Conservation (phyloP, 768 basidiomycete genomes). For the Chalciporus sphaerocephalus region DNA sequence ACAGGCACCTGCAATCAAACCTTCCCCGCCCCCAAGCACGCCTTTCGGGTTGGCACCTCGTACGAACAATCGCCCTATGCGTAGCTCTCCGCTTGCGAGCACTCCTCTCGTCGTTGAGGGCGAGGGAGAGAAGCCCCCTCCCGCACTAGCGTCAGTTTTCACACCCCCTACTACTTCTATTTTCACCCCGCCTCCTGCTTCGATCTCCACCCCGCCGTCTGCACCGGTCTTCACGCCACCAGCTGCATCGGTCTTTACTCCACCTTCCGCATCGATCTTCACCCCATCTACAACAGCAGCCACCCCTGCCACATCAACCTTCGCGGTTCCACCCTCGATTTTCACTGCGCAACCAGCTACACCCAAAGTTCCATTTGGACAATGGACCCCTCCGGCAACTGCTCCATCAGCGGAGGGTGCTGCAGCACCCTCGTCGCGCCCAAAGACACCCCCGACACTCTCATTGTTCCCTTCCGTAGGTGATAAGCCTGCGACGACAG, state of each 20-base stretch:
- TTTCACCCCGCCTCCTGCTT: too few relatives aligned
- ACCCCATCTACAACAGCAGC: too few relatives aligned
- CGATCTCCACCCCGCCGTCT: too few relatives aligned
- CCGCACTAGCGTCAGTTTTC: not conserved
- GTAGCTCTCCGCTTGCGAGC: slow-evolving; percentile 75
- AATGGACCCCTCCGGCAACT: slow-evolving; percentile 23
- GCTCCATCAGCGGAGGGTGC: slow-evolving; percentile 19
- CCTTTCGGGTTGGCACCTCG: slow-evolving; percentile 47
- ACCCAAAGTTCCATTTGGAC: slow-evolving; percentile 38
- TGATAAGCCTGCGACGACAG: slow-evolving; percentile 9
- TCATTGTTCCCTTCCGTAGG: slow-evolving; percentile 27
- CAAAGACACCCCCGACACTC: slow-evolving; percentile 48
- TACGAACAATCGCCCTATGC: slow-evolving; percentile 49
- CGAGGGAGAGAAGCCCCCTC: slow-evolving; percentile 16
- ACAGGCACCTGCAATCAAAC: slow-evolving; percentile 13
- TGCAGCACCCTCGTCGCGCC: slow-evolving; percentile 25
- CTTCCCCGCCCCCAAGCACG: slow-evolving; percentile 26
- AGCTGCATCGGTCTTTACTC: not conserved
- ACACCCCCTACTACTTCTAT: too few relatives aligned
- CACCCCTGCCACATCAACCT: not conserved
- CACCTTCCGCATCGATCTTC: not conserved
- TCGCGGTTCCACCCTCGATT: slow-evolving; percentile 18
- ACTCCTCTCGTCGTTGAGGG: slow-evolving; percentile 47
- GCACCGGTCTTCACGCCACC: not conserved
- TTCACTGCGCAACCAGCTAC: slow-evolving; percentile 35